Base-by-base conservation (phyloP, 176 grass and related monocot species). In the Saccharum spontaneum region DNA sequence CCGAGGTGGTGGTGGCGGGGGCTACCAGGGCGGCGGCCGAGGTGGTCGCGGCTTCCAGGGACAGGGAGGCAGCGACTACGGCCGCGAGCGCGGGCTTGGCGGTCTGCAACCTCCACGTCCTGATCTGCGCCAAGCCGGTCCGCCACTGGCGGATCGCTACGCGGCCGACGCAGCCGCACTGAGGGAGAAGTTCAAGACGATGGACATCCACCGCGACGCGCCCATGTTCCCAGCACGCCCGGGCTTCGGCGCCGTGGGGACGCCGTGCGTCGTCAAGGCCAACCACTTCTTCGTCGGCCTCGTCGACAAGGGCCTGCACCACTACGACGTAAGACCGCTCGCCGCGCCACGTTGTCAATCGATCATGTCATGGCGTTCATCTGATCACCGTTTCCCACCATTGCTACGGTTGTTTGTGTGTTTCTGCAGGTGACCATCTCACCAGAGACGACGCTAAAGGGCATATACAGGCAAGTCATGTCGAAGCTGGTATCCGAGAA, bases 221-320 rank as follows among this genome's bases (percentile, higher is more conserved):
- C 46, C 78, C 26, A 45, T 12, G 73, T 87, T 91, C 10, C 90
- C 90, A 0, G 17, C n/a, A n/a, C 79, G 94, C 28, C 89, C 89
- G 4, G 88, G 89, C 2, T 79, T 70, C 8, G 86, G 89, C n/a
- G 23, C 1, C 2, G 6, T 0, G 4, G 89, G 89, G 10, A 2
- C 5, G 0, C 26, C 11, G 38, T 88, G 84, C 63, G 0, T 77
- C 10, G 33, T 97, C 24, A 94, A 48, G 79, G 92, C 88, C 34
- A 97, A 97, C 80, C 90, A 92, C 57, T 94, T 94, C 84, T 86
- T 97, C 30, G 88, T 85, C 36, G 76, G 83, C 72, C 79, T 97
- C 48, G 67, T 67, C 12, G 85, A 94, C 59, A 88, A 90, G 71
- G 73, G 76, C 50, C 78, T 97, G 60, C 71, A 90, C 44, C 90